Base-by-base conservation (phyloP, 2,329 filamentous ascomycete species). In the Huntiella bhutanensis region DNA sequence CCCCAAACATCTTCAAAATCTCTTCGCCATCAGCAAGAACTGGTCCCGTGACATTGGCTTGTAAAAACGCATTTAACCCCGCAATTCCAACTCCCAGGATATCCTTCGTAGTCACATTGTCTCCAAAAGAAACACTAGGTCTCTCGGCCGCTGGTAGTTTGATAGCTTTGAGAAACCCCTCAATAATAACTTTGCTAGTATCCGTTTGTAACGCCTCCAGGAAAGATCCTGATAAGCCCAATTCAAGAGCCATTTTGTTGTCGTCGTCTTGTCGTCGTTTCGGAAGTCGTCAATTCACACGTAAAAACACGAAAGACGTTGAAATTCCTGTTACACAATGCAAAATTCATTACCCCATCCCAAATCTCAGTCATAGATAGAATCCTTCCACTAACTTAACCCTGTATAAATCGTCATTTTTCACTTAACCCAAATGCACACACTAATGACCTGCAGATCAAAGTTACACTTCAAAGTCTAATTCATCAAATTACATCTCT, bases 1-100 rank as follows among this genome's bases (percentile, higher is more conserved):
- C 28, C 15, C 5, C 12, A 34, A 43, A 43, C n/a, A 93, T 65
- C 44, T 86, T 13, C 68, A 61, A 51, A 68, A 67, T 46, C 71
- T 67, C 12, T 78, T 55, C 1, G 59, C 56, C 38, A 62, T 60
- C 22, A 10, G 43, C 41, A 10, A 41, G 40, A 0, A 85, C 79
- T 1, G 87, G 87, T 0, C 87, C 87, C 3, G 87, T 94, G 46
- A 92, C 82, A 57, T 85, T 94, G 1, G 77, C 76, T 59, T 95
- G 87, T 12, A 94, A 62, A 58, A 94, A 95, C 8, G 79, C 74
- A 56, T 84, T 72, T 8, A 94, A 68, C 1, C 80, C 73, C 1
- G 80, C 77, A 41, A 83, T 64, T 7, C 76, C 82, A 33, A 81
- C 64, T 39, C 73, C 64, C 46, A 75, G 52, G 5, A 33, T 41